phyloP scores from a whole-genome alignment of 2,329 filamentous ascomycete genomes.

The Aspergillus eucalypticola region DNA sequence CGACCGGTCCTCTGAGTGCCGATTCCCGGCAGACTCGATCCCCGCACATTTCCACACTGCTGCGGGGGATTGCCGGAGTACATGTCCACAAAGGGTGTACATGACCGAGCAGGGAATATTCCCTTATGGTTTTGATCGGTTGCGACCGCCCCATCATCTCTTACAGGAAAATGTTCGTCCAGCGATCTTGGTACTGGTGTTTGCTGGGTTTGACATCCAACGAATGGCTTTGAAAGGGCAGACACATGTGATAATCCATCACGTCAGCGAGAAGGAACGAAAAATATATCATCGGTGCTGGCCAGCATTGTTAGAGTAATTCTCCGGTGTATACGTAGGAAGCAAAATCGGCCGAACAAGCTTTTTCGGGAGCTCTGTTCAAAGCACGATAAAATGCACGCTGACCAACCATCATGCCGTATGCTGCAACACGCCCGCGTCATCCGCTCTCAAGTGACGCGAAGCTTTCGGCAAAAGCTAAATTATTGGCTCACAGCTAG shows the following conservation, averaged over 20 bases:
- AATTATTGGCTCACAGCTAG: neutral
- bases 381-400: neutral
- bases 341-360: neutral
- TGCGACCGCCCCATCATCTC: neutral
- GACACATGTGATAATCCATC: neutral
- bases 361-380: neutral
- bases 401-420: neutral
- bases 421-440: neutral
- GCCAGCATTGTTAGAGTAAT: neutral
- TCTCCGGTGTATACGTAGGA: neutral
- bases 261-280: neutral
- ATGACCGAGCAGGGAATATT: neutral
- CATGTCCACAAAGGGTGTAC: neutral
- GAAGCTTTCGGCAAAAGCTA: neutral
- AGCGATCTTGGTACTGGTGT: no score
- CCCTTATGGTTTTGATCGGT: neutral
- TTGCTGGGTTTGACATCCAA: no score
- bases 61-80: neutral
- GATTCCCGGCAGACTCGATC: neutral
- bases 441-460: neutral
- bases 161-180: no score
- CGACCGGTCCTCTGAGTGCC: neutral
- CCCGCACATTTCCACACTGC: neutral
- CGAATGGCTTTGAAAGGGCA: neutral
- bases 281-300: neutral